Conservation (phyloP, 2,329 filamentous ascomycete genomes). For the Fusarium citri region DNA sequence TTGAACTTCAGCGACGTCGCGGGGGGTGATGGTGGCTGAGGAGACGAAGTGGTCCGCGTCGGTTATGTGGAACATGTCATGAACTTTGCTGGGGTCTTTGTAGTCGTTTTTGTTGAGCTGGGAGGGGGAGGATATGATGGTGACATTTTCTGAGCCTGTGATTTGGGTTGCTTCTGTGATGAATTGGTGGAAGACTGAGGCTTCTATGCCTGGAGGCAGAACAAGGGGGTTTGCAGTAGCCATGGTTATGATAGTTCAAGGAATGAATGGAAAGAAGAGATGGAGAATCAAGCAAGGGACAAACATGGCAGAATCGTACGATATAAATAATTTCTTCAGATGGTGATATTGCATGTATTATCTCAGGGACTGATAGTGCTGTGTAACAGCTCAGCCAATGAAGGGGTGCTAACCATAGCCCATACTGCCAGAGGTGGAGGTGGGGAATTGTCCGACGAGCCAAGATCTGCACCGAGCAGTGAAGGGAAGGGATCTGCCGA, state of each 20-base stretch:
- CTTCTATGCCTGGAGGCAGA: not conserved
- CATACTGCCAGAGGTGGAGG: not conserved
- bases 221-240: not conserved
- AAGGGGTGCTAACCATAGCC: not conserved
- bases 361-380: not conserved
- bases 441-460: not conserved
- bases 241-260: not conserved
- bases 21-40: slow-evolving; percentile 28
- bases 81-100: slow-evolving; percentile 31
- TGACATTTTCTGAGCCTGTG: not conserved
- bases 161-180: not conserved
- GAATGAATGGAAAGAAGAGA: not conserved
- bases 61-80: slow-evolving; percentile 38
- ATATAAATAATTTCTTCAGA: not conserved
- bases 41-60: slow-evolving; percentile 30
- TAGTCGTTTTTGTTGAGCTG: slow-evolving; percentile 29
- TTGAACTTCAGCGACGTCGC: slow-evolving; percentile 35
- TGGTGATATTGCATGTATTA: not conserved
- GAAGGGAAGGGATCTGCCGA: not conserved
- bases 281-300: fast-evolving
- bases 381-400: not conserved
- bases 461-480: not conserved
- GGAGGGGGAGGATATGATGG: slow-evolving; percentile 1
- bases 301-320: not conserved
- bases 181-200: not conserved